Base-by-base conservation (phyloP, 257 asterid genomes). In the Striga asiatica region DNA sequence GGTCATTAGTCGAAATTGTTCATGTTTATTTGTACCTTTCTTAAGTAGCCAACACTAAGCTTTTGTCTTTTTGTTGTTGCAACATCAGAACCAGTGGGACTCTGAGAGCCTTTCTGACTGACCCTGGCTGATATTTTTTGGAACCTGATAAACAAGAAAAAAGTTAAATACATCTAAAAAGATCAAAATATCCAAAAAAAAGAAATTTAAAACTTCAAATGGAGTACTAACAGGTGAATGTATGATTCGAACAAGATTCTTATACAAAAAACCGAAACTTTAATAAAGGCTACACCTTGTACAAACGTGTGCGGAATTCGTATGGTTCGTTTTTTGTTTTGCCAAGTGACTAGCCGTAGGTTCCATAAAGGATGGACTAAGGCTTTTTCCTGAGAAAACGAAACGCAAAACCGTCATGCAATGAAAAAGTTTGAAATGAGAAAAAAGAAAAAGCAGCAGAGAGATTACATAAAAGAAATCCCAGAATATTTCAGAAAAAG, bases 271-370 rank as follows among this genome's bases (percentile, higher is more conserved):
- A 35, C 4, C 17, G 12, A 45, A 25, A 43, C 52, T 17, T 10
- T n/a, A 62, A 31, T 32, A 39, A 42, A 45, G 59, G 52, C 11
- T 18, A 17, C 56, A 85, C 89, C 97, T 85, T 61, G 78, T 62
- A 65, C 71, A 56, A 18, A 49, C 43, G 63, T 63, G 64, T 47
- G 38, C 54, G 9, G 81, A 74, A 22, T 60, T 60, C 60, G 37
- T 53, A 62, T 72, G 71, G 32, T 38, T 73, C 32, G 53, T 60
- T 22, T 74, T 73, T 34, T 78, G 80, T 69, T 82, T 92, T 50
- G 96, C 96, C 82, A 92, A 74, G 74, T 82, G 89, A 71, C 98
- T 82, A 5, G 84, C 85, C 25, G 98, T 92, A 39, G 95, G 97
- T 63, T 75, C 80, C 96, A 92, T 75, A 7, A 84, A 74, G 39